A percentile compares a stretch with the other conserved stretches of the same genome.
Evolutionary conservation across 129 eudicot species (phyloP).

Genomic region (Lactuca sativa): DNA sequence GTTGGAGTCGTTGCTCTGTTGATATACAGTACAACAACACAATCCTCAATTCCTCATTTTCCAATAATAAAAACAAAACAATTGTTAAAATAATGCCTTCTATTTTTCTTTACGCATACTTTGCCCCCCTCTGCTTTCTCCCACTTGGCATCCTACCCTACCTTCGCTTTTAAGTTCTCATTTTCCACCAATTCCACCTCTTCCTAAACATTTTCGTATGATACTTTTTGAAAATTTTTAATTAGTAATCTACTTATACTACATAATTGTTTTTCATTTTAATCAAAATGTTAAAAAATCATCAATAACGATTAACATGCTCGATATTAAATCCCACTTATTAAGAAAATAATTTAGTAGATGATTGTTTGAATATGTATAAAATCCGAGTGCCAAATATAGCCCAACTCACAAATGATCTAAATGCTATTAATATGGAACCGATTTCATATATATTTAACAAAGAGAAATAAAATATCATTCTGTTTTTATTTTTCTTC

Average conservation of each 20-base stretch:
- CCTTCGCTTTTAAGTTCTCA: slow-evolving; percentile 33
- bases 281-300: neutral
- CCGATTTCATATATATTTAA: too few species aligned
- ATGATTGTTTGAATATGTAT: too few species aligned
- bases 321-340: too few species aligned
- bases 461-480: too few species aligned
- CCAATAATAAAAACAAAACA: neutral
- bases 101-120: slow-evolving; percentile 29
- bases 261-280: neutral
- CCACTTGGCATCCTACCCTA: slow-evolving; percentile 25
- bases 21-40: slow-evolving; percentile 32
- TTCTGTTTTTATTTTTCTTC: too few species aligned
- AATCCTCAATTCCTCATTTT: neutral
- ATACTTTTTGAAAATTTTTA: too few species aligned
- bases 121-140: slow-evolving; percentile 25
- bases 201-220: neutral
- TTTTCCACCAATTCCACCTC: slow-evolving; percentile 8
- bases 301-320: too few species aligned
- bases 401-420: too few species aligned
- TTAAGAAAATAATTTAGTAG: too few species aligned
- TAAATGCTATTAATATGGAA: too few species aligned
- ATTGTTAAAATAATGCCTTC: slow-evolving; percentile 22
- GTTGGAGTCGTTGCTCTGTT: slow-evolving; percentile 29
- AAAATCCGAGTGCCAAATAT: too few species aligned
- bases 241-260: neutral